Conservation (phyloP, 352 stramenopile species). For the Pythium scleroteichum region DNA sequence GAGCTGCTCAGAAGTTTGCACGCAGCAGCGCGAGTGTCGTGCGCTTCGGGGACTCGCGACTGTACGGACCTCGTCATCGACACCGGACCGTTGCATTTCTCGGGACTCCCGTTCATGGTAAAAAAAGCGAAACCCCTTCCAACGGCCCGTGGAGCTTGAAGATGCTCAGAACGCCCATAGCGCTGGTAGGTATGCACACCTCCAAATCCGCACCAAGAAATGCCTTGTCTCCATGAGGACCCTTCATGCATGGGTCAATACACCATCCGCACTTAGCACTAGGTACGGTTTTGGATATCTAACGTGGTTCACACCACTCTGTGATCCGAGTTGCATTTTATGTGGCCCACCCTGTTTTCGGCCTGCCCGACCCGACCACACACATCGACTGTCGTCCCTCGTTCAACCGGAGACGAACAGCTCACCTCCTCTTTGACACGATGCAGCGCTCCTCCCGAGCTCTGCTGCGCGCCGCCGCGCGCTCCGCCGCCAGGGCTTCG, state of each 20-base stretch:
- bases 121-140: constrained; percentile 3
- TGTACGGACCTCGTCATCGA: too few species aligned
- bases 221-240: too few species aligned
- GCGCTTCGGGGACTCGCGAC: constrained; percentile 7
- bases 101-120: background rate
- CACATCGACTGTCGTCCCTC: constrained; percentile 2
- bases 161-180: background rate
- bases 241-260: too few species aligned
- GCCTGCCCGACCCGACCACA: constrained; percentile 2
- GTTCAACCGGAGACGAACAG: constrained; percentile 13
- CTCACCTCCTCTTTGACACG: constrained; percentile 4
- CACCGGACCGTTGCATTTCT: background rate
- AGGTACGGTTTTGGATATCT: background rate
- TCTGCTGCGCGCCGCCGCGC: constrained; percentile 23
- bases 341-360: constrained; percentile 10
- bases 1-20: background rate
- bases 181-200: too few species aligned
- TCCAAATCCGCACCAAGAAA: too few species aligned
- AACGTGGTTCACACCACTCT: constrained; percentile 3
- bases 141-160: constrained; percentile 6
- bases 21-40: constrained; percentile 4
- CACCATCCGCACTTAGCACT: too few species aligned
- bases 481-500: constrained; percentile 13
- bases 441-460: constrained; percentile 31
- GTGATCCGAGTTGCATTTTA: background rate